Evolutionary conservation across 2,329 filamentous ascomycete genomes (phyloP), one percentile per base, ranked within the genome.

Genomic region (Fusarium metavorans): DNA sequence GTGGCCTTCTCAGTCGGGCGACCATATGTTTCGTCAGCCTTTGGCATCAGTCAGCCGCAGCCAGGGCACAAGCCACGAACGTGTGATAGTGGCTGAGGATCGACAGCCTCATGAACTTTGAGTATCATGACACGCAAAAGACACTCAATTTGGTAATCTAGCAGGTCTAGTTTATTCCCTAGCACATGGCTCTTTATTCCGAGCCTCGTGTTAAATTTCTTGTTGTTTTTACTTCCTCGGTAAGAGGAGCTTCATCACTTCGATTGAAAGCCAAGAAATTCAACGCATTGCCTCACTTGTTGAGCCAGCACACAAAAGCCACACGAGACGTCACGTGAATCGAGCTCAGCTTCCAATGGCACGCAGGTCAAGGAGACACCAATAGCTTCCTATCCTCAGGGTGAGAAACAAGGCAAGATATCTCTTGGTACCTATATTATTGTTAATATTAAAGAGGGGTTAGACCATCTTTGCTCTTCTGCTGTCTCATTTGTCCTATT

Each of bases 1-100:
- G 77, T 79, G 77, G 77, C 76, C 77, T 74, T 79, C 70, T 72
- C 45, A 58, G 73, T 79, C 64, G 68, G 70, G 68, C 72, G 73
- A 68, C 64, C 56, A 54, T 32, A 32, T 54, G 66, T 78, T 78
- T 78, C 76, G 77, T 77, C 77, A 79, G 73, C 76, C 67, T 70
- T 65, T 61, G 64, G 23, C 45, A 76, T 72, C 73, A 77, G 71
- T 74, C 70, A 73, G 68, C 72, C 64, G 50, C 56, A 66, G 66
- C 20, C 66, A 52, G 72, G 64, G 54, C 59, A 74, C 73, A 68
- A 71, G 75, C 70, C 74, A 72, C 72, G 16, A 27, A 20, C 16
- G 56, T 7, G 23, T 25, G 14, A 58, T 58, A 18, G 56, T 58
- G 56, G 56, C 56, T 54, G 48, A 54, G 48, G 48, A 32, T 58